Evolutionary conservation across 106 monocot species (phyloP), one percentile per base, ranked within the genome.

Genomic region (Gastrodia elata): DNA sequence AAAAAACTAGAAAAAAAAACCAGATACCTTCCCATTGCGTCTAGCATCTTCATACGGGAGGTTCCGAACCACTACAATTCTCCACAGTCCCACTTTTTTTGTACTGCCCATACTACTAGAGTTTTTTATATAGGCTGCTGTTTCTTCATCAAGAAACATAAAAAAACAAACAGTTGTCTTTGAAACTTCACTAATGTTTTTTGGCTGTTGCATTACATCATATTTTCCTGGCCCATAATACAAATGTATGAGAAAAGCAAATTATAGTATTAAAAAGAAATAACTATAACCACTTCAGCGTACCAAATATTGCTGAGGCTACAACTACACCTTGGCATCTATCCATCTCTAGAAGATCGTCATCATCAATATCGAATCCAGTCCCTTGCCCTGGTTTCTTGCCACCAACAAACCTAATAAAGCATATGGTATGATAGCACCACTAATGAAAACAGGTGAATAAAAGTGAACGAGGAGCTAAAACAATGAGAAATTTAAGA

Each of bases 231-330:
- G 24, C 59, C 48, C 64, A 81, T 11, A 37, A 71, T 2, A 83
- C 71, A 67, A 77, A 52, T 38, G 35, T 56, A 71, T 75, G 4
- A 6, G 46, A 77, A 65, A 72, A 22, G 3, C 40, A 39, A 26
- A 69, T 40, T 39, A 67, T 39, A 40, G 40, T 14, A 13, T 26
- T 3, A 25, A 39, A 9, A 20, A 39, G 11, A 22, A 40, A 41
- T 11, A 69, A 69, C 40, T 78, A 67, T 14, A 11, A 39, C 67
- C 37, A 67, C 35, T 36, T 67, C 38, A n/a, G 0, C 25, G 9
- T 82, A 97, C 93, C 97, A 83, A 98, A 93, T 82, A 98, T 91
- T 72, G 97, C 88, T 48, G 97, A 93, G 34, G 97, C 97, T 49
- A 98, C 90, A 24, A 98, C 90, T 59, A 98, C 71, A 27, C 88